Conservation (phyloP, 73 alveolate species). For the Diophrys sp. region DNA sequence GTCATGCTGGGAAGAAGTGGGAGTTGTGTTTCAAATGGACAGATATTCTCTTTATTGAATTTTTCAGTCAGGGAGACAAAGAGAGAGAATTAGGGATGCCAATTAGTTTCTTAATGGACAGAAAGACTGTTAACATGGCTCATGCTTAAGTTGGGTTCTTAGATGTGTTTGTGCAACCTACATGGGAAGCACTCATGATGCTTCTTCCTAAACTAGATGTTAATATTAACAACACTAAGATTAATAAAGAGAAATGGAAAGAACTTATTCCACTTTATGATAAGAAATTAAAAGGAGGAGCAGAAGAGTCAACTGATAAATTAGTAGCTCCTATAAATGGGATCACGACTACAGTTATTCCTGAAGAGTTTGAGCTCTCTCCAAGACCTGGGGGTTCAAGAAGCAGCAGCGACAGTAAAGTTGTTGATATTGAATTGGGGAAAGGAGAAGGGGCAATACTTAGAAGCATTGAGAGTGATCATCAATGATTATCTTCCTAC, state of each 20-base stretch:
- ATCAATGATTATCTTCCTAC: too few relatives aligned
- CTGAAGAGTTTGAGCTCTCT: too few relatives aligned
- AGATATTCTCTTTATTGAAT: conserved; percentile 58
- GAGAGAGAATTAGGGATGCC: conserved; percentile 60
- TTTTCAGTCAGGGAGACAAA: conserved; percentile 70
- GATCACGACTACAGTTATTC: too few relatives aligned
- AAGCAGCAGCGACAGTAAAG: too few relatives aligned
- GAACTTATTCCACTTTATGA: conserved; percentile 6
- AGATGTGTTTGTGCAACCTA: conserved; percentile 42
- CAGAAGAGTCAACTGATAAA: too few relatives aligned
- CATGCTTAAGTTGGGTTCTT: conserved; percentile 57
- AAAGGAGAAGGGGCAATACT: too few relatives aligned
- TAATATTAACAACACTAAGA: background rate
- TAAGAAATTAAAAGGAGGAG: background rate
- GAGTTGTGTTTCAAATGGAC: conserved; percentile 68
- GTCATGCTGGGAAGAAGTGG: conserved; percentile 61
- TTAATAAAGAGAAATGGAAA: conserved; percentile 19
- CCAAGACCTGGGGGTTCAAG: too few relatives aligned
- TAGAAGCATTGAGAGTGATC: too few relatives aligned
- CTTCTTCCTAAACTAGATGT: conserved; percentile 6
- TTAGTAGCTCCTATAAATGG: too few relatives aligned
- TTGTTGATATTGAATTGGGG: too few relatives aligned
- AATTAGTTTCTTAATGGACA: conserved; percentile 47
- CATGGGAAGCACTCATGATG: conserved; percentile 4
- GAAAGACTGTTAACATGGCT: conserved; percentile 55